Conservation (phyloP, 495 filamentous ascomycete species). For the Umbilicaria muhlenbergii region DNA sequence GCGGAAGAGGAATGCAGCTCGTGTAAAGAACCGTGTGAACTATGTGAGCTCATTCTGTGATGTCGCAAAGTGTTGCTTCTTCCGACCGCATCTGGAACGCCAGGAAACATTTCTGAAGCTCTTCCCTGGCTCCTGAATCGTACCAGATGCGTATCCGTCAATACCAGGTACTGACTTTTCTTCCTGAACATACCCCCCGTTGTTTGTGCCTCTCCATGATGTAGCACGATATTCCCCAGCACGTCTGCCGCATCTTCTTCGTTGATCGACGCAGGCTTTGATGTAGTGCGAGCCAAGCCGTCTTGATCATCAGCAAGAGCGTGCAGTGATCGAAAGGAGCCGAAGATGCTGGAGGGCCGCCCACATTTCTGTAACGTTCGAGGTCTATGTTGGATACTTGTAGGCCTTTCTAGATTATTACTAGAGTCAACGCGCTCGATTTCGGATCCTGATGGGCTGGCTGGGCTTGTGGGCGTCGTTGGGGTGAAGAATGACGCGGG, state of each 20-base stretch:
- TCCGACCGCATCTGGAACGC: slow-evolving; percentile 29
- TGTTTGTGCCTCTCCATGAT: slow-evolving; percentile 66
- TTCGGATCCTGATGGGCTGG: slow-evolving; percentile 1
- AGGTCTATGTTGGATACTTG: slow-evolving; percentile 7
- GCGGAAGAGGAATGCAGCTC: slow-evolving; percentile 37
- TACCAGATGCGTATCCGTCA: slow-evolving; percentile 70
- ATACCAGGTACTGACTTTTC: slow-evolving; percentile 80
- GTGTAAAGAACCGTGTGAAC: slow-evolving; percentile 43
- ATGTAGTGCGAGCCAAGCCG: slow-evolving; percentile 5
- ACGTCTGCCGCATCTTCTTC: slow-evolving; percentile 12
- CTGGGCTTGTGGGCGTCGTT: slow-evolving; percentile 9
- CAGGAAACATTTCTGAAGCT: slow-evolving; percentile 49
- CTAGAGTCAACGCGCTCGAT: slow-evolving; percentile 11
- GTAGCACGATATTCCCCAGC: slow-evolving; percentile 35
- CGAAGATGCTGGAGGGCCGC: slow-evolving; percentile 38
- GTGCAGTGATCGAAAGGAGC: slow-evolving; percentile 37
- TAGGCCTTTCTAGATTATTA: slow-evolving; percentile 8
- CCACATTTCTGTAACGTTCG: slow-evolving; percentile 25
- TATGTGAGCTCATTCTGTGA: slow-evolving; percentile 28
- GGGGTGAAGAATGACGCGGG: slow-evolving; percentile 5
- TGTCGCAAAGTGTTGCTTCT: slow-evolving; percentile 29
- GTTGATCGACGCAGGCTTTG: slow-evolving; percentile 9
- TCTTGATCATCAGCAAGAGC: slow-evolving; percentile 34
- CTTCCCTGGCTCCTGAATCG: slow-evolving; percentile 64
- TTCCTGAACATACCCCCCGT: slow-evolving; percentile 68